phyloP scores from a whole-genome alignment of 1,284 basidiomycete species.

The Waitea zeae region DNA sequence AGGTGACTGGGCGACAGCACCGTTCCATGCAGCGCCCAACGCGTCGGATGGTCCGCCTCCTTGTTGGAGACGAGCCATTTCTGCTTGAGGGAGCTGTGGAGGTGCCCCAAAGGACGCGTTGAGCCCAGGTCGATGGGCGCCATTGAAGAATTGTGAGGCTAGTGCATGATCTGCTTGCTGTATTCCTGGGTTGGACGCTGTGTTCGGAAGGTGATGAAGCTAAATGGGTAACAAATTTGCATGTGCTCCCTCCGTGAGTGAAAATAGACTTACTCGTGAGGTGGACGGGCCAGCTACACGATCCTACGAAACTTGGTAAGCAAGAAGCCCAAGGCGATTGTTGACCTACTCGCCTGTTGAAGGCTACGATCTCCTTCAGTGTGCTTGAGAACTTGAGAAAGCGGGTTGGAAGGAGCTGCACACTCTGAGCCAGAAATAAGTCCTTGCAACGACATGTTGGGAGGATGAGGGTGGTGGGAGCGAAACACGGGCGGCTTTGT shows the following conservation, averaged over 20 bases:
- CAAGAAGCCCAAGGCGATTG: not conserved
- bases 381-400: constrained; percentile 85
- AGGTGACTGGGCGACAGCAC: too few relatives aligned
- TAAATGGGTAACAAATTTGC: constrained; percentile 13
- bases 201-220: constrained; percentile 58
- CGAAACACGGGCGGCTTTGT: not conserved
- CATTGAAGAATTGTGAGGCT: constrained; percentile 65
- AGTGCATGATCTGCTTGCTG: constrained; percentile 48
- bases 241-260: not conserved
- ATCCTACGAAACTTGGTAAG: constrained; percentile 27
- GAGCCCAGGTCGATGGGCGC: constrained; percentile 1
- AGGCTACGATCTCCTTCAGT: constrained; percentile 81
- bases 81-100: not conserved
- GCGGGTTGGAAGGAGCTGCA: constrained; percentile 69
- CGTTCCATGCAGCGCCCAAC: not conserved
- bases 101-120: not conserved
- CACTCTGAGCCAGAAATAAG: constrained; percentile 89
- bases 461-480: not conserved
- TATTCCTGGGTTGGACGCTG: constrained; percentile 15
- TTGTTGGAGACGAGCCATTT: not conserved
- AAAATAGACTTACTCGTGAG: constrained; percentile 28
- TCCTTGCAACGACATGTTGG: constrained; percentile 51
- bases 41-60: too few relatives aligned
- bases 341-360: constrained; percentile 45
- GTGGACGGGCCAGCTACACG: constrained; percentile 56